Evolutionary conservation across 768 basidiomycete species (phyloP).

Genomic region (Trametes gibbosa): DNA sequence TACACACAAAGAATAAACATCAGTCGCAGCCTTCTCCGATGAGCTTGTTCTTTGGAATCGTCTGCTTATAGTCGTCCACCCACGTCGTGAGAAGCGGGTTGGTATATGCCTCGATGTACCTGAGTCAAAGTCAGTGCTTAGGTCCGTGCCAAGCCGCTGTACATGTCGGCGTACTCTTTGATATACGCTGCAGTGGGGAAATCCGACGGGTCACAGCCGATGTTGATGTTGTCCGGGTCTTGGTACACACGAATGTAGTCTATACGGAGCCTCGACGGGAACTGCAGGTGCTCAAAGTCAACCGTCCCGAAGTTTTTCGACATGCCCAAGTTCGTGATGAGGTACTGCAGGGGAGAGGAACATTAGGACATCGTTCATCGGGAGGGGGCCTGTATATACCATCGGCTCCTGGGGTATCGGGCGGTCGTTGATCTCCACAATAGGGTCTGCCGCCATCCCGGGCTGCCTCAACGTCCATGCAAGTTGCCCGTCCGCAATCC

Average conservation of each 20-base stretch:
- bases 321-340: conserved; percentile 58
- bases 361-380: background rate
- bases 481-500: conserved; percentile 61
- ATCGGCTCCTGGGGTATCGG: conserved; percentile 83
- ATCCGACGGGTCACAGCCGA: conserved; percentile 67
- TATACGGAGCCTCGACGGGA: conserved; percentile 61
- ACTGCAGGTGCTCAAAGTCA: conserved; percentile 50
- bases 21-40: conserved; percentile 38
- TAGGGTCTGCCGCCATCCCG: conserved; percentile 56
- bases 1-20: background rate
- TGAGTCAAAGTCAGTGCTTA: conserved; percentile 21
- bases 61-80: conserved; percentile 42
- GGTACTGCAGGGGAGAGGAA: conserved; percentile 35
- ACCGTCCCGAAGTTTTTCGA: conserved; percentile 57
- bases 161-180: conserved; percentile 44
- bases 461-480: conserved; percentile 69
- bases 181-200: conserved; percentile 82
- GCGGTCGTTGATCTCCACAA: conserved; percentile 61
- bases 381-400: conserved; percentile 39
- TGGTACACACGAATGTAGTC: conserved; percentile 86
- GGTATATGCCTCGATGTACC: conserved; percentile 66
- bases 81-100: conserved; percentile 58
- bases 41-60: conserved; percentile 51
- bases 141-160: background rate
- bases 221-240: conserved; percentile 42